These are phyloP conservation scores for Biancaea sappan DNA, from an alignment of 306 rosid genomes.

Conservation along the genomic window DNA sequence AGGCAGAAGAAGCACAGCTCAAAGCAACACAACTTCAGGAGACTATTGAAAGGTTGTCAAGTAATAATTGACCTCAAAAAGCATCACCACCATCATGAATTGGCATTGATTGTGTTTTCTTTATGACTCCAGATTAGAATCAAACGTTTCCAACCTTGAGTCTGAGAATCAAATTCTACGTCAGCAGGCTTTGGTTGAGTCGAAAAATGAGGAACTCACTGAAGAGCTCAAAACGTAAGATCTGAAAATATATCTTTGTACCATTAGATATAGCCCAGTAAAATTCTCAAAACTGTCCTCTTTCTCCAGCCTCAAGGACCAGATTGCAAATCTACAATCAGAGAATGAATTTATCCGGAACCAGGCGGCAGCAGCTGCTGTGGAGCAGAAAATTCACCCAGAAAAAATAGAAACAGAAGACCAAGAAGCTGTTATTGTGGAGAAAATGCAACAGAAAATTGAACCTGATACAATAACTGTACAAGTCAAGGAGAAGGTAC, in stretches of 20 bases:
- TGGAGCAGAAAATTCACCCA: constrained; percentile 45
- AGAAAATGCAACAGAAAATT: constrained; percentile 44
- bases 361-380: constrained; percentile 37
- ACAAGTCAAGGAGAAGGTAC: constrained; percentile 65
- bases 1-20: constrained; percentile 73
- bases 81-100: constrained; percentile 27
- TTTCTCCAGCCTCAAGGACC: constrained; percentile 63
- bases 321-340: constrained; percentile 63
- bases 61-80: constrained; percentile 28
- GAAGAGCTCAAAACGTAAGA: constrained; percentile 73
- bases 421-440: constrained; percentile 39
- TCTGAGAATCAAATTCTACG: constrained; percentile 91
- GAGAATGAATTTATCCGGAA: constrained; percentile 65
- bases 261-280: neutral
- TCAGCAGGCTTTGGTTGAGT: constrained; percentile 77
- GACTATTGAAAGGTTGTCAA: constrained; percentile 68
- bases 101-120: constrained; percentile 36
- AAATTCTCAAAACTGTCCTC: constrained; percentile 19
- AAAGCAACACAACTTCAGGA: constrained; percentile 73
- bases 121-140: constrained; percentile 62
- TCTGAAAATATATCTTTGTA: neutral
- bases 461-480: constrained; percentile 33
- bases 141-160: constrained; percentile 75
- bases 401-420: constrained; percentile 34
- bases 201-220: constrained; percentile 67